Evolutionary conservation across 108 stramenopile genomes (phyloP), one percentile per base, ranked within the genome.

Genomic region (Mayamaea pseudoterrestris): DNA sequence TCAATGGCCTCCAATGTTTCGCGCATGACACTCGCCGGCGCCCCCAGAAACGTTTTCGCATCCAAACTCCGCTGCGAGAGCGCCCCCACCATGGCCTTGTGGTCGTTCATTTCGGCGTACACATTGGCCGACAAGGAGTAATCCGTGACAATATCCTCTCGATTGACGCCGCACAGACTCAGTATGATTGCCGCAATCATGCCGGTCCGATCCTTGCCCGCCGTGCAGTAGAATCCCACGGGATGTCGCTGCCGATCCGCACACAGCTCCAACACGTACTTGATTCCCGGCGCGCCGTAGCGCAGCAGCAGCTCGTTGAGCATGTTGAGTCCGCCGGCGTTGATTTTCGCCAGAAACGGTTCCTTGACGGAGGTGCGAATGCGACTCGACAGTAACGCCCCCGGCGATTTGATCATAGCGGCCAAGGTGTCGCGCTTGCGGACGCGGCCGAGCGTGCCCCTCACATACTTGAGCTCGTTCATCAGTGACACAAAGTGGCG

Each of bases 11-110:
- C 35, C 28, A 93, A 53, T 4, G 83, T 89, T 42, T 83, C 86
- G 30, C 61, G 60, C 91, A 93, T 93, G 27, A 86, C 91, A 41
- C 83, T 59, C 2, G 83, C 77, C 7, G 91, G 91, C 20, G 91
- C 91, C n/a, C 86, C 81, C 34, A 93, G 53, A 41, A 93, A 93
- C 9, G 76, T 80, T 47, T 93, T 87, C 18, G 91, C 73, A 53
- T 88, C 81, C 35, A 93, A 53, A 62, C 65, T 82, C 7, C 86
- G 59, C 57, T 93, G 91, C 25, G 78, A 75, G 30, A 93, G 60
- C 11, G 91, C 91, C 5, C 91, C 91, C 7, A 93, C 91, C 91
- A 93, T 93, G 47, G 91, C 91, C 56, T 83, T 68, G 46, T 89
- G 83, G 54, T 93, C 91, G 22, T 83, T 76, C 79, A 93, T 88